A percentile compares a stretch with the other conserved stretches of the same genome.
These are phyloP conservation scores for Heliamphora pulchella DNA, from an alignment of 179 eudicot species.

Conservation along the genomic window DNA sequence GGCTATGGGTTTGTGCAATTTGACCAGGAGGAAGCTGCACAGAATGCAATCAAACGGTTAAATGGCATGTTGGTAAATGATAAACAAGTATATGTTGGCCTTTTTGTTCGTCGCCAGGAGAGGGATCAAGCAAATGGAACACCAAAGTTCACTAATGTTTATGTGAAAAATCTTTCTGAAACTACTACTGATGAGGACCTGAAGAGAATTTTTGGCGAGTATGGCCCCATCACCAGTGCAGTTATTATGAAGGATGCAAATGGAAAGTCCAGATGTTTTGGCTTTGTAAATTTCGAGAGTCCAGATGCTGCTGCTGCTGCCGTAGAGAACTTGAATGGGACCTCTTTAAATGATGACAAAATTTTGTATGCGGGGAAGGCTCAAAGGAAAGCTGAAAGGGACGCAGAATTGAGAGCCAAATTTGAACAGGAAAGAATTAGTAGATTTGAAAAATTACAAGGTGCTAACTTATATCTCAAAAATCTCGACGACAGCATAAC, in stretches of 20 bases:
- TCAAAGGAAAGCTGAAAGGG: slow-evolving; percentile 49
- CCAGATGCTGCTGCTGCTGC: slow-evolving; percentile 44
- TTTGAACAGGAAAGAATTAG: slow-evolving; percentile 41
- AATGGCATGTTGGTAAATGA: slow-evolving; percentile 56
- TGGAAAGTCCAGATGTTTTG: slow-evolving; percentile 48
- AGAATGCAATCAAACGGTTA: slow-evolving; percentile 36
- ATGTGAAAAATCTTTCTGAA: slow-evolving; percentile 49
- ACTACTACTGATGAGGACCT: slow-evolving; percentile 35
- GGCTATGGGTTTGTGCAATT: slow-evolving; percentile 67
- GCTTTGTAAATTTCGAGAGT: slow-evolving; percentile 51
- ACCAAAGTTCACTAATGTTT: slow-evolving; percentile 50
- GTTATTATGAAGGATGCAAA: slow-evolving; percentile 53
- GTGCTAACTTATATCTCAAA: slow-evolving; percentile 55
- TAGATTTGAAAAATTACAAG: slow-evolving; percentile 40
- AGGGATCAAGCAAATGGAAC: slow-evolving; percentile 27
- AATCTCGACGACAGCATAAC: slow-evolving; percentile 47
- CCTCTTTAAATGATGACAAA: slow-evolving; percentile 31
- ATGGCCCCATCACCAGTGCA: slow-evolving; percentile 51
- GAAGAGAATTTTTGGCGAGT: slow-evolving; percentile 29
- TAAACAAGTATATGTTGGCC: slow-evolving; percentile 54
- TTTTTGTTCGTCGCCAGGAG: slow-evolving; percentile 41
- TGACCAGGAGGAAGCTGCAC: slow-evolving; percentile 48
- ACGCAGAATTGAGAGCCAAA: slow-evolving; percentile 39
- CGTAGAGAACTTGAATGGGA: slow-evolving; percentile 44
- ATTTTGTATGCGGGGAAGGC: slow-evolving; percentile 59